phyloP scores from a whole-genome alignment of 2,329 filamentous ascomycete species.

The Venturia oleaginea region DNA sequence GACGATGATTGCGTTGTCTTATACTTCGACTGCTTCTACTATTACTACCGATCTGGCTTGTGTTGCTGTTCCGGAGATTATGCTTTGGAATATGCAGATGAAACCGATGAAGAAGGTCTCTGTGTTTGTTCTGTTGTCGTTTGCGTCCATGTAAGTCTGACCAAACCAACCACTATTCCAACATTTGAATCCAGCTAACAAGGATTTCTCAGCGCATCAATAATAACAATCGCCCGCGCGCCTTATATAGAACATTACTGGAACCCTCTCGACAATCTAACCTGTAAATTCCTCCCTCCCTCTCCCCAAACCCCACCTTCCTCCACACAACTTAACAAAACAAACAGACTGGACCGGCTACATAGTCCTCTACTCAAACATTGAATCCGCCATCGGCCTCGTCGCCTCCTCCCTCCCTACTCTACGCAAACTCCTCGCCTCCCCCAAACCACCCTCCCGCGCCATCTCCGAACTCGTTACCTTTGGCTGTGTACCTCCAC shows the following conservation, averaged over 20 bases:
- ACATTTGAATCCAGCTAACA: not conserved
- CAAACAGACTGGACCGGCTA: not conserved
- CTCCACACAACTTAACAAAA: not conserved
- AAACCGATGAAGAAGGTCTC: not conserved
- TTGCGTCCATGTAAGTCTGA: not conserved
- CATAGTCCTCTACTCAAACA: conserved; percentile 3
- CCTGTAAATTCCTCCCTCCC: not conserved
- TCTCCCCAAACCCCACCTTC: not conserved
- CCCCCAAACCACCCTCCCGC: not conserved
- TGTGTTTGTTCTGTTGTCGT: not conserved
- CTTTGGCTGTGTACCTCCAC: not conserved
- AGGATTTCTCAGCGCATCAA: not conserved
- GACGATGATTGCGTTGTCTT: conserved; percentile 1
- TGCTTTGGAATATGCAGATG: not conserved
- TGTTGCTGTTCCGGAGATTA: not conserved
- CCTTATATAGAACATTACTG: conserved; percentile 1
- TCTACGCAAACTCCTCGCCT: not conserved
- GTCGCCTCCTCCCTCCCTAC: not conserved
- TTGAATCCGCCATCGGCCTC: not conserved
- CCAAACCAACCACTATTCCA: not conserved
- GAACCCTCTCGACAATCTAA: not conserved
- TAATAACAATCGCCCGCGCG: not conserved
- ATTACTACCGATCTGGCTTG: not conserved
- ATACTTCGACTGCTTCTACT: not conserved
- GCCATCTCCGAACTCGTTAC: not conserved